A percentile compares a stretch with the other conserved stretches of the same genome.
phyloP scores from a whole-genome alignment of 495 filamentous ascomycete species.

The Massariosphaeria phaeospora region DNA sequence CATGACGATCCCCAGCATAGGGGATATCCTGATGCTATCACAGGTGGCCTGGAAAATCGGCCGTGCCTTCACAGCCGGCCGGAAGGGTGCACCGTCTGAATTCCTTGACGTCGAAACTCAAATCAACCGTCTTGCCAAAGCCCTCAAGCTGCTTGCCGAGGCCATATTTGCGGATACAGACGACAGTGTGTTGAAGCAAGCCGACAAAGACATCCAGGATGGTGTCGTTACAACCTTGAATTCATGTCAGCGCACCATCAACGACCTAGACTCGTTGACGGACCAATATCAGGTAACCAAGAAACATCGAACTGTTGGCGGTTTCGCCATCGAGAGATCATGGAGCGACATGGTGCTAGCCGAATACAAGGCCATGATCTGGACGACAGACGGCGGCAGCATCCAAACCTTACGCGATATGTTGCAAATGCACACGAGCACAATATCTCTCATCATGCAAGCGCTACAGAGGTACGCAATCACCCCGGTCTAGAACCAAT shows the following conservation, averaged over 20 bases:
- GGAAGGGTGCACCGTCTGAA: conserved; percentile 39
- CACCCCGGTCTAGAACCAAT: background rate
- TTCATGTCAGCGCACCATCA: conserved; percentile 36
- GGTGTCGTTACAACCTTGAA: conserved; percentile 37
- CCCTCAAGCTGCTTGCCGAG: conserved; percentile 41
- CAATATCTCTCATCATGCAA: conserved; percentile 38
- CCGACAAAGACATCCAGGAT: conserved; percentile 33
- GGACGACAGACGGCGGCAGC: conserved; percentile 41
- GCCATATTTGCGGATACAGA: conserved; percentile 37
- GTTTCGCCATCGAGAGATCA: conserved; percentile 35
- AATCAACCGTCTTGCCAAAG: conserved; percentile 39
- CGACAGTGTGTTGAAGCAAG: conserved; percentile 33
- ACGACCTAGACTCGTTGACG: conserved; percentile 41
- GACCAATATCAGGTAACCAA: conserved; percentile 42
- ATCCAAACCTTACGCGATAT: conserved; percentile 37
- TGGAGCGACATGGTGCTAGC: conserved; percentile 40
- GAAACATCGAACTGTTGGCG: conserved; percentile 33
- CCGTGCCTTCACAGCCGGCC: conserved; percentile 42
- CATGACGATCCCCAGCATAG: conserved; percentile 36
- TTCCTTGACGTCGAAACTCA: conserved; percentile 43
- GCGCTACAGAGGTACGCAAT: conserved; percentile 38
- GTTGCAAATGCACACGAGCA: conserved; percentile 40
- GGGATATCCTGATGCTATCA: conserved; percentile 44
- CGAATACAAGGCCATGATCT: conserved; percentile 40
- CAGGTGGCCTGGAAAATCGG: conserved; percentile 44